These are phyloP conservation scores for Fusarium drepaniforme DNA, from an alignment of 2,329 filamentous ascomycete species.

Conservation along the genomic window DNA sequence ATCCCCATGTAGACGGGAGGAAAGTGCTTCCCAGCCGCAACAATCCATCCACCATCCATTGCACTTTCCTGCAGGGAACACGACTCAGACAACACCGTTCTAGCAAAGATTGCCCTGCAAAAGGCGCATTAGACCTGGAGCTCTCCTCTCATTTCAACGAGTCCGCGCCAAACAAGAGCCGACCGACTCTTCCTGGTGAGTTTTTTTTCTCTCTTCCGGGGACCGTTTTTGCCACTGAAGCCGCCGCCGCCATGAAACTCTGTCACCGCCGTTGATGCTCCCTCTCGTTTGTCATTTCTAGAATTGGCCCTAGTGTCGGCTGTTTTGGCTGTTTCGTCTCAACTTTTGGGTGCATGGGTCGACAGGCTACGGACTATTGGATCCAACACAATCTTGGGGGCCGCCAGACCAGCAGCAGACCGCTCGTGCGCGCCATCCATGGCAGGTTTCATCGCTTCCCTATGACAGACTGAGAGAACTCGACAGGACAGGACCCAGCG, in stretches of 20 bases:
- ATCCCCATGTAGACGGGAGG: not conserved
- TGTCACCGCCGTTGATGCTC: conserved; percentile 17
- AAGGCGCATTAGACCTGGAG: conserved; percentile 14
- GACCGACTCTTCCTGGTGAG: conserved; percentile 1
- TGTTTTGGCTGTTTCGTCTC: conserved; percentile 16
- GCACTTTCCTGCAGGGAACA: conserved; percentile 33
- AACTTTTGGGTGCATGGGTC: conserved; percentile 3
- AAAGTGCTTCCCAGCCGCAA: not conserved
- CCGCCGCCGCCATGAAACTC: not conserved
- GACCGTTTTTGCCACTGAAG: conserved; percentile 10
- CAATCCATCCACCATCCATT: conserved; percentile 5
- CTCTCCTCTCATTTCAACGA: conserved; percentile 20
- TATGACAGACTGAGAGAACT: conserved; percentile 8
- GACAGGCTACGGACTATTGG: not conserved
- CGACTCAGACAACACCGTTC: conserved; percentile 38
- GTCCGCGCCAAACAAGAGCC: not conserved
- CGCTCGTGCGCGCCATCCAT: conserved; percentile 3
- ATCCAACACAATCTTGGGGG: not conserved
- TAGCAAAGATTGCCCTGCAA: conserved; percentile 35
- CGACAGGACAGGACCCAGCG: conserved; percentile 17
- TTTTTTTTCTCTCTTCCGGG: not conserved
- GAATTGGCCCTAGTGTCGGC: conserved; percentile 2
- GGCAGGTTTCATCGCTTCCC: conserved; percentile 3
- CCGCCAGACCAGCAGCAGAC: not conserved
- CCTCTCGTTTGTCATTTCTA: conserved; percentile 6